A percentile compares a stretch with the other conserved stretches of the same genome.
Evolutionary conservation across 2,329 filamentous ascomycete species (phyloP).

Genomic region (Phialophora verrucosa): DNA sequence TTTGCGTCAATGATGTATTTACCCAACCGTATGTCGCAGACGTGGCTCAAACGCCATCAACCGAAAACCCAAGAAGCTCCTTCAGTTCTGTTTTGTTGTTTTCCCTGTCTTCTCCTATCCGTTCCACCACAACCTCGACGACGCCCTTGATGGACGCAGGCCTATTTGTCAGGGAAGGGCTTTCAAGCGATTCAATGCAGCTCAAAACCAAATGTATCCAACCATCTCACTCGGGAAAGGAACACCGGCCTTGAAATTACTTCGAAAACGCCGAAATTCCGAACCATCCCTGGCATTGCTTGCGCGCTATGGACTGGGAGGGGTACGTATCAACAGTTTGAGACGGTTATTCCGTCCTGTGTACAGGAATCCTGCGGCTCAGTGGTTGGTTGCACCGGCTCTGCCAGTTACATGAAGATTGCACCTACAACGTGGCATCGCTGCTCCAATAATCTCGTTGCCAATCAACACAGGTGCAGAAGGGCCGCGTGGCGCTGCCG

Average conservation of each 20-base stretch:
- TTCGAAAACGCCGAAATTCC: background rate
- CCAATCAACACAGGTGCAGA: background rate
- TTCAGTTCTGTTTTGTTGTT: background rate
- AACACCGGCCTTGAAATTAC: background rate
- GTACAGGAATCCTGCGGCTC: too few relatives aligned
- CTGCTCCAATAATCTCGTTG: background rate
- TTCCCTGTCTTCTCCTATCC: background rate
- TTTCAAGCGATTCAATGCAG: background rate
- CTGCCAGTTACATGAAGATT: background rate
- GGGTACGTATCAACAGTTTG: background rate
- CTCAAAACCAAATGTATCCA: background rate
- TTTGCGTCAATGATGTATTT: background rate
- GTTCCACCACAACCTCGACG: background rate
- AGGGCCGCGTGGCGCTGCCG: background rate
- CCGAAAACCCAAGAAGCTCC: background rate
- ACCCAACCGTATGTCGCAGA: background rate
- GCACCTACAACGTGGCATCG: background rate
- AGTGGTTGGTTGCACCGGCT: background rate
- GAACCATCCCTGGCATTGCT: background rate
- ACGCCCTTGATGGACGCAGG: background rate
- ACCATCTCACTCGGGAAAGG: background rate
- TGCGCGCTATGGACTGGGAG: background rate
- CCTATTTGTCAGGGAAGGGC: background rate
- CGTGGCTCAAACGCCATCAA: background rate
- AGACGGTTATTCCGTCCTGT: background rate